phyloP scores from a whole-genome alignment of 768 basidiomycete species.

The Termitomyces sp. region DNA sequence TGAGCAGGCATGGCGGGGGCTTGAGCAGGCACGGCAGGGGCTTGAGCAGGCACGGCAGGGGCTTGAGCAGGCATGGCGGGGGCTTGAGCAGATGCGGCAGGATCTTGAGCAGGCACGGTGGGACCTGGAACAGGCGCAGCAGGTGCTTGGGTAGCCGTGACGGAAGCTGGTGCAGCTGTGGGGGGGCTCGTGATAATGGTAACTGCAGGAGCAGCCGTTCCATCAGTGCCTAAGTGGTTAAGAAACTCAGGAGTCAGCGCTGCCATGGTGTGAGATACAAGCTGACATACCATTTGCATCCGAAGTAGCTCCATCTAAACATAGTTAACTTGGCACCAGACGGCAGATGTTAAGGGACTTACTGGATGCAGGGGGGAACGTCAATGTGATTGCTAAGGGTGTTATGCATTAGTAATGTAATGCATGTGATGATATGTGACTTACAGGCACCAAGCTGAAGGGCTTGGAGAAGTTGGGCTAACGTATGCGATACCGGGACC shows the following conservation, averaged over 20 bases:
- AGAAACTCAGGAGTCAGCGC: too few relatives aligned
- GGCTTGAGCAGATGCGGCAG: not conserved
- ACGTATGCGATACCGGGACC: not conserved
- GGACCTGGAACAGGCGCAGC: too few relatives aligned
- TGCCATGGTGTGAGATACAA: too few relatives aligned
- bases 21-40: too few relatives aligned
- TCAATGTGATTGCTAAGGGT: not conserved
- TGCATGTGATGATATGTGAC: not conserved
- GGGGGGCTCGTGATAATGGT: too few relatives aligned
- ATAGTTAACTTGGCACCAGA: not conserved
- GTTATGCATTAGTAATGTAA: not conserved
- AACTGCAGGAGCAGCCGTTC: too few relatives aligned
- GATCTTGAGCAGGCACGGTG: not conserved
- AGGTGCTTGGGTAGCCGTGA: too few relatives aligned
- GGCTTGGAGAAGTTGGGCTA: not conserved
- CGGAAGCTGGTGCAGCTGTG: too few relatives aligned
- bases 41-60: not conserved
- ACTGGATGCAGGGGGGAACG: not conserved
- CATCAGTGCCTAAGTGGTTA: too few relatives aligned
- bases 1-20: too few relatives aligned
- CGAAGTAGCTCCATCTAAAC: not conserved
- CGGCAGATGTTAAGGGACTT: not conserved
- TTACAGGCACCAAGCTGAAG: not conserved
- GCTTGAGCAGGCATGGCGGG: not conserved
- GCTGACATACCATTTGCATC: too few relatives aligned